These are phyloP conservation scores for Cercophora samala DNA, from an alignment of 495 filamentous ascomycete genomes.

Conservation along the genomic window DNA sequence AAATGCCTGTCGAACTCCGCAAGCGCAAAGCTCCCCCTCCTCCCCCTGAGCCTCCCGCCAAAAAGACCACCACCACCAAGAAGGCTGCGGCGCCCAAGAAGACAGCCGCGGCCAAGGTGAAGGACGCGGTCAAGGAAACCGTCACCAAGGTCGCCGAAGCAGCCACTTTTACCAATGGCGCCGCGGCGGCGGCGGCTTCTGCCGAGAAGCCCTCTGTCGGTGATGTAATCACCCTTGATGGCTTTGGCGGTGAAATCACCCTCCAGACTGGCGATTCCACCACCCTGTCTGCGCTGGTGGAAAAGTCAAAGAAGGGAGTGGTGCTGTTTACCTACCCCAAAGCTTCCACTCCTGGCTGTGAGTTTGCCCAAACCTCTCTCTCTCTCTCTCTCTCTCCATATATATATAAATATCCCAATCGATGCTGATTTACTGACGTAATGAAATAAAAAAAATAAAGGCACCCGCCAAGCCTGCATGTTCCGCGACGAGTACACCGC, in stretches of 20 bases:
- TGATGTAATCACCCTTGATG: slow-evolving; percentile 59
- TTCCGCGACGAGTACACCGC: slow-evolving; percentile 80
- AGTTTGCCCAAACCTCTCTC: slow-evolving; percentile 37
- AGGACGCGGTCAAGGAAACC: slow-evolving; percentile 41
- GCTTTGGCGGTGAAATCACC: slow-evolving; percentile 79
- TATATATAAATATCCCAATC: background rate
- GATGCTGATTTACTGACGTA: background rate
- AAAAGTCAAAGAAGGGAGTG: slow-evolving; percentile 78
- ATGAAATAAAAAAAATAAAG: slow-evolving; percentile 29
- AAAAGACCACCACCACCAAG: slow-evolving; percentile 47
- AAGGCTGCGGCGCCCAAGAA: slow-evolving; percentile 29
- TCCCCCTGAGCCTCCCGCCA: slow-evolving; percentile 51
- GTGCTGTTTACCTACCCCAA: slow-evolving; percentile 95
- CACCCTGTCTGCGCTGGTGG: slow-evolving; percentile 71
- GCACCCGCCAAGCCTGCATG: slow-evolving; percentile 87
- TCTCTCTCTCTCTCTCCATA: too few relatives aligned
- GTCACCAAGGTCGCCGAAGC: slow-evolving; percentile 40
- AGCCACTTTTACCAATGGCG: slow-evolving; percentile 41
- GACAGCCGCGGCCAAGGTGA: slow-evolving; percentile 39
- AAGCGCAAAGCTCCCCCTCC: slow-evolving; percentile 70
- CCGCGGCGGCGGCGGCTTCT: background rate
- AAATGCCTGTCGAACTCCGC: slow-evolving; percentile 61
- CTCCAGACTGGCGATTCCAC: slow-evolving; percentile 78
- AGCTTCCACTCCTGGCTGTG: slow-evolving; percentile 93
- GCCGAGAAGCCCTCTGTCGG: slow-evolving; percentile 39